Evolutionary conservation across 2,329 filamentous ascomycete species (phyloP).

Genomic region (Polychaeton citri): DNA sequence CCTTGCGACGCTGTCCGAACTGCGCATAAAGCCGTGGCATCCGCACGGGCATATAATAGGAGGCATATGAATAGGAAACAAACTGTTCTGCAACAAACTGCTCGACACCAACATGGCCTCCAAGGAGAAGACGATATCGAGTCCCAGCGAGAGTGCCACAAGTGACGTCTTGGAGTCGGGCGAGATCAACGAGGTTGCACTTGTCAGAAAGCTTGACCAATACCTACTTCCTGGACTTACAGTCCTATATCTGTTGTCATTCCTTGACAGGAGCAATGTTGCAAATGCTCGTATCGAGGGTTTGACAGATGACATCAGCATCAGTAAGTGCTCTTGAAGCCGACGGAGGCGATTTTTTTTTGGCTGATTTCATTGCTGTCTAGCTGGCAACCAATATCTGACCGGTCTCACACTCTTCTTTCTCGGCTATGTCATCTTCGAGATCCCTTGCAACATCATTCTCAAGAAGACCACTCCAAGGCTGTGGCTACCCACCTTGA

Average conservation of each 20-base stretch:
- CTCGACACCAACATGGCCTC: too few relatives aligned
- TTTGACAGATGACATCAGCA: constrained; percentile 13
- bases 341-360: too few relatives aligned
- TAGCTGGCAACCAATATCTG: constrained; percentile 48
- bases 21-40: too few relatives aligned
- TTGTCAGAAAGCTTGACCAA: constrained; percentile 43
- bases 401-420: constrained; percentile 56
- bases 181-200: constrained; percentile 39
- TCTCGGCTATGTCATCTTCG: constrained; percentile 35
- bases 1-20: too few relatives aligned
- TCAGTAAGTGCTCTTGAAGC: too few relatives aligned
- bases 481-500: constrained; percentile 22
- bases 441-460: constrained; percentile 31
- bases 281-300: constrained; percentile 34
- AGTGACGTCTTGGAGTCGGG: constrained; percentile 9
- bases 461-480: constrained; percentile 33
- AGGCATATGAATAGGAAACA: too few relatives aligned
- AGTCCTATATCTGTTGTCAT: constrained; percentile 27
- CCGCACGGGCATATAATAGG: too few relatives aligned
- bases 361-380: neutral
- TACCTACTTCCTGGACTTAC: constrained; percentile 30
- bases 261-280: constrained; percentile 25
- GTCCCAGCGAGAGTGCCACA: too few relatives aligned
- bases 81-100: too few relatives aligned
- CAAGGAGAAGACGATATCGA: too few relatives aligned